These are phyloP conservation scores for Avena atlantica DNA, from an alignment of 176 grass and related monocot species.

Conservation along the genomic window DNA sequence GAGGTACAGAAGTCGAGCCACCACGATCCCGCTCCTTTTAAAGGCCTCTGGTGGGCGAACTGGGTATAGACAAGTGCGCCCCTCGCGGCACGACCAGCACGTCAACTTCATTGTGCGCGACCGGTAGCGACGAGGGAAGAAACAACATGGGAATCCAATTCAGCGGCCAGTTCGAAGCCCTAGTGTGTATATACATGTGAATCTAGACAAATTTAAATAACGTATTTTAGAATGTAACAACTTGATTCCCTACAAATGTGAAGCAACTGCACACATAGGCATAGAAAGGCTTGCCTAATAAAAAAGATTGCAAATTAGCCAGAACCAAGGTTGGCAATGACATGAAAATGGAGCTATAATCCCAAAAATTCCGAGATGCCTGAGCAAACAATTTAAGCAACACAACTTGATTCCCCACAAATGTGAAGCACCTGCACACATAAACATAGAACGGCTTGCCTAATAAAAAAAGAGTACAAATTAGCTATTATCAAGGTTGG, in stretches of 20 bases:
- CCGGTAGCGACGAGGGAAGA: too few relatives aligned
- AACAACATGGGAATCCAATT: too few relatives aligned
- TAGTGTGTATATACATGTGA: too few relatives aligned
- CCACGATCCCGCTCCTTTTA: too few relatives aligned
- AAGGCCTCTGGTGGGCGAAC: too few relatives aligned
- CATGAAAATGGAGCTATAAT: not conserved
- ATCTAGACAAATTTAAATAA: too few relatives aligned
- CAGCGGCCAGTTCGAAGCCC: too few relatives aligned
- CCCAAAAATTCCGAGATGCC: not conserved
- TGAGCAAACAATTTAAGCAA: not conserved
- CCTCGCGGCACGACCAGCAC: too few relatives aligned
- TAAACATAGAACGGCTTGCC: not conserved
- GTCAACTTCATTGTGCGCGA: too few relatives aligned
- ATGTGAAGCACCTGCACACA: not conserved
- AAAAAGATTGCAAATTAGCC: not conserved
- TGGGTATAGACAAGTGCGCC: too few relatives aligned
- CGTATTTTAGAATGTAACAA: too few relatives aligned
- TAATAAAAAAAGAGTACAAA: not conserved
- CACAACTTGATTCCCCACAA: not conserved
- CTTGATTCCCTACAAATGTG: conserved; percentile 14
- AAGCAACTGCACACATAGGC: not conserved
- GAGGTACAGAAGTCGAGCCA: too few relatives aligned
- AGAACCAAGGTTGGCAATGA: not conserved
- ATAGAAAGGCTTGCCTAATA: not conserved
- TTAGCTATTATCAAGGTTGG: not conserved